These are phyloP conservation scores for Puccinia polysora DNA, from an alignment of 1,284 basidiomycete genomes.

Conservation along the genomic window DNA sequence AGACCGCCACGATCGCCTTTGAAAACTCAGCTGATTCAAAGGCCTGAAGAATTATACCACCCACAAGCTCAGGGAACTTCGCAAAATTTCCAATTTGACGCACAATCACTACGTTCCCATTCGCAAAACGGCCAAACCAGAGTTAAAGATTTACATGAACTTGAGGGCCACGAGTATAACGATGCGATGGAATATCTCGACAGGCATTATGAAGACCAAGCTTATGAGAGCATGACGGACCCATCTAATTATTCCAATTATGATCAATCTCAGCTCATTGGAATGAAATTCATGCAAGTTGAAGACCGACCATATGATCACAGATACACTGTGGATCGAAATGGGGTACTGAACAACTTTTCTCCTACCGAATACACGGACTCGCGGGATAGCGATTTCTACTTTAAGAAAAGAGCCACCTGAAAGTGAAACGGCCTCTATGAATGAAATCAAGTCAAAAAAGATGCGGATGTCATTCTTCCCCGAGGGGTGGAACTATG, in stretches of 20 bases:
- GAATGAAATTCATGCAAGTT: constrained; percentile 14
- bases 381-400: constrained; percentile 15
- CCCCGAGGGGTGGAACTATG: no score
- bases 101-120: constrained; percentile 2
- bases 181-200: constrained; percentile 23
- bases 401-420: constrained; percentile 1
- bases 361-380: background rate
- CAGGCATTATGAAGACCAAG: constrained; percentile 2
- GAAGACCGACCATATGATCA: constrained; percentile 21
- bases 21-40: no score
- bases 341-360: constrained; percentile 9
- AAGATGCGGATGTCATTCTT: no score
- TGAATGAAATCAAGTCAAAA: background rate
- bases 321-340: constrained; percentile 20
- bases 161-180: background rate
- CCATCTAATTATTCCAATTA: background rate
- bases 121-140: background rate
- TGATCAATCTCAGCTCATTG: background rate
- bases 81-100: no score
- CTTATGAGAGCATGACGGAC: background rate
- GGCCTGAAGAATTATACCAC: no score
- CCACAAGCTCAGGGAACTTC: no score
- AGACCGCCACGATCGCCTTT: no score
- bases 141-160: background rate
- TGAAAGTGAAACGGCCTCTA: background rate